phyloP scores from a whole-genome alignment of 768 basidiomycete genomes.

The Mycena haematopus region DNA sequence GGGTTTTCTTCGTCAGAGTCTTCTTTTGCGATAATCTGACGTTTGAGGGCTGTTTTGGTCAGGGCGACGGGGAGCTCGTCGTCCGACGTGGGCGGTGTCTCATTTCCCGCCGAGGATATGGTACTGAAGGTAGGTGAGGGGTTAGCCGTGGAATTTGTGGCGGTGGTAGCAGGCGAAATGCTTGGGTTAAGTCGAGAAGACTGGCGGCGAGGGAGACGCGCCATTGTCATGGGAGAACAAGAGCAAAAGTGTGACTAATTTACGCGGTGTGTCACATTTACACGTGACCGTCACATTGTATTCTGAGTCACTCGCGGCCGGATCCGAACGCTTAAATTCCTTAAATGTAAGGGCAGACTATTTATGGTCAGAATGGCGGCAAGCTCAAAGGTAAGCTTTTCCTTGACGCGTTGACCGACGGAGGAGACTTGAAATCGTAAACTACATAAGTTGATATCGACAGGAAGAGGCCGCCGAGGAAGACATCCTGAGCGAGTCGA shows the following conservation, averaged over 20 bases:
- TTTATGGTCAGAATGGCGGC: too few relatives aligned
- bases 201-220: constrained; percentile 16
- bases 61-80: constrained; percentile 25
- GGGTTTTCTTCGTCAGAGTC: neutral
- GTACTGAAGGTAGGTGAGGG: constrained; percentile 32
- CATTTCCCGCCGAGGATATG: constrained; percentile 24
- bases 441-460: too few relatives aligned
- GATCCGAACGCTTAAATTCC: too few relatives aligned
- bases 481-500: constrained; percentile 46
- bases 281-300: too few relatives aligned
- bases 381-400: too few relatives aligned
- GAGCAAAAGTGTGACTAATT: constrained; percentile 3
- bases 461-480: constrained; percentile 36
- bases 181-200: constrained; percentile 16
- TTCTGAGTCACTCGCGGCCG: neutral
- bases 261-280: too few relatives aligned
- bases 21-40: constrained; percentile 19
- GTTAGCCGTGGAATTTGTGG: constrained; percentile 29
- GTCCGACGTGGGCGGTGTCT: constrained; percentile 29
- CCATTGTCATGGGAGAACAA: neutral
- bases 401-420: too few relatives aligned
- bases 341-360: too few relatives aligned
- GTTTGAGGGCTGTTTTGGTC: constrained; percentile 27
- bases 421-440: constrained; percentile 59
- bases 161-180: constrained; percentile 24